A percentile compares a stretch with the other conserved stretches of the same genome.
Conservation (phyloP, 805 yeast species). For the Schwanniomyces occidentalis region DNA sequence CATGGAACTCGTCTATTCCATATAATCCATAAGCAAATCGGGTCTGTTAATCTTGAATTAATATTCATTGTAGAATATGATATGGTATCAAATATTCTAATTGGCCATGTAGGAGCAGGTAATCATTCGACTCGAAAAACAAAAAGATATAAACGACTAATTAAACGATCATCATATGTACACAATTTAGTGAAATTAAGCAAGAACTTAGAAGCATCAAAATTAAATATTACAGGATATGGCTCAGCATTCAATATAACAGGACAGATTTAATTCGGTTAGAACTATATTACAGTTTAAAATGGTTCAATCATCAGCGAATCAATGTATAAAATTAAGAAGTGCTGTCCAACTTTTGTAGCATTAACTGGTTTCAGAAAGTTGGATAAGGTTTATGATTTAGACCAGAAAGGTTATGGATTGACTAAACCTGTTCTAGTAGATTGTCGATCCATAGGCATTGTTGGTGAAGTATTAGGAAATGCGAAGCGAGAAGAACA, state of each 20-base stretch:
- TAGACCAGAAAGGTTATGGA: slow-evolving; percentile 19
- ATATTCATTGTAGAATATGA: too few relatives aligned
- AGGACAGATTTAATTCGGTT: slow-evolving; percentile 48
- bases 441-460: slow-evolving; percentile 9
- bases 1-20: too few relatives aligned
- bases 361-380: slow-evolving; percentile 21
- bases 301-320: slow-evolving; percentile 12
- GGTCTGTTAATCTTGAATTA: too few relatives aligned
- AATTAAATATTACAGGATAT: slow-evolving; percentile 49
- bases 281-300: slow-evolving; percentile 28
- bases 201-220: slow-evolving; percentile 33
- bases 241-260: slow-evolving; percentile 44
- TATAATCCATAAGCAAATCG: too few relatives aligned
- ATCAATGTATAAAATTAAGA: slow-evolving; percentile 16
- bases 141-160: slow-evolving; percentile 24
- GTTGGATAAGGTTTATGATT: slow-evolving; percentile 21
- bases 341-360: slow-evolving; percentile 30
- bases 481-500: not conserved
- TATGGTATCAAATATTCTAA: too few relatives aligned
- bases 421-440: slow-evolving; percentile 36
- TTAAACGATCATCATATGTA: slow-evolving; percentile 23
- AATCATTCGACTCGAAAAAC: slow-evolving; percentile 28
- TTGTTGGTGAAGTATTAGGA: not conserved
- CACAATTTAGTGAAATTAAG: slow-evolving; percentile 14
- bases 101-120: slow-evolving; percentile 61